Conservation (phyloP, 805 yeast species). For the Ogataea kodamae region DNA sequence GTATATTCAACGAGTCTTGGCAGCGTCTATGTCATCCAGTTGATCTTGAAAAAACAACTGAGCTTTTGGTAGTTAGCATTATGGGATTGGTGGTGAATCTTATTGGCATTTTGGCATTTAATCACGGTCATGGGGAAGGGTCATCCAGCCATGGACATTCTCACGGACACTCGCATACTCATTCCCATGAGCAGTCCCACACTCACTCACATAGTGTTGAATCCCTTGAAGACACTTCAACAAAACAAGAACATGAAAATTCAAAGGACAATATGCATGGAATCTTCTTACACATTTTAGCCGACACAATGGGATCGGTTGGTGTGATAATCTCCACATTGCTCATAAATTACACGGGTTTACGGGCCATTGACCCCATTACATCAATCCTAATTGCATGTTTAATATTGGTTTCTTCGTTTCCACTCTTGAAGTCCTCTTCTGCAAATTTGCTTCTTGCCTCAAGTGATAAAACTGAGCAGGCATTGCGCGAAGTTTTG, state of each 20-base stretch:
- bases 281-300: slow-evolving; percentile 86
- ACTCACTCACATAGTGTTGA: slow-evolving; percentile 7
- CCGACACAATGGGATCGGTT: slow-evolving; percentile 94
- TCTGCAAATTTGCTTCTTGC: slow-evolving; percentile 68
- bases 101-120: slow-evolving; percentile 92
- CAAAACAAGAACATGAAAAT: too few species aligned
- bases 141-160: slow-evolving; percentile 38
- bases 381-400: slow-evolving; percentile 86
- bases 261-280: slow-evolving; percentile 82
- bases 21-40: slow-evolving; percentile 81
- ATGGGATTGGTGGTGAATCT: slow-evolving; percentile 85
- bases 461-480: slow-evolving; percentile 52
- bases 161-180: slow-evolving; percentile 28
- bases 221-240: slow-evolving; percentile 20
- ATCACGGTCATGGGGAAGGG: slow-evolving; percentile 66
- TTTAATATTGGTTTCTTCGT: slow-evolving; percentile 73
- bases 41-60: slow-evolving; percentile 71
- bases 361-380: slow-evolving; percentile 86
- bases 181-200: slow-evolving; percentile 27
- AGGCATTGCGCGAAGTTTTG: slow-evolving; percentile 57
- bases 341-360: slow-evolving; percentile 58
- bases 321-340: slow-evolving; percentile 93
- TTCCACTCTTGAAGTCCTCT: slow-evolving; percentile 81
- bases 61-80: slow-evolving; percentile 77
- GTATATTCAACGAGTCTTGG: slow-evolving; percentile 81